Base-by-base conservation (phyloP, 2,329 filamentous ascomycete species). In the Colletotrichum sojae region DNA sequence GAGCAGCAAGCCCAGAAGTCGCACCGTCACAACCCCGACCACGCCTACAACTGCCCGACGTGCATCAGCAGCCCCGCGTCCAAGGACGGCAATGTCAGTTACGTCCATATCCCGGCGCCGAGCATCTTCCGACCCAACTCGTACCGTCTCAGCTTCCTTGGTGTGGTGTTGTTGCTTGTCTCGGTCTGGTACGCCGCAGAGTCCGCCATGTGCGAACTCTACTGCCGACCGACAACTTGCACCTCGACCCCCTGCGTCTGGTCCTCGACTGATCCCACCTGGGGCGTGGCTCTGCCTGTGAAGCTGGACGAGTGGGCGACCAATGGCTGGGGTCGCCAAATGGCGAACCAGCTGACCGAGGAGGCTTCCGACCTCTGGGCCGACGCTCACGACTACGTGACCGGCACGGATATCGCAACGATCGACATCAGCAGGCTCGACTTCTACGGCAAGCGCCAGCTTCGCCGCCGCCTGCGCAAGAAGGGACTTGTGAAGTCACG, bases 271-370 rank as follows among this genome's bases (percentile, higher is more conserved):
- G 89, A 90, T 75, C 89, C 89, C 0, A 84, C 84, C 27, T 91
- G 89, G 76, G 89, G 88, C n/a, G 82, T 81, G 46, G 86, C 88
- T 1, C 81, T 91, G 53, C 89, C 89, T 3, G 84, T 89, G 65
- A 91, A 90, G 79, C 74, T 91, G 13, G 89, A 91, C 74, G 84
- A 90, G 73, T 91, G 88, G 88, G 75, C 82, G 9, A 87, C 86
- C 0, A 84, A 86, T 16, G 88, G 88, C 1, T 78, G 77, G 40
- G 86, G 85, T 5, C 84, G 86, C 45, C 73, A 71, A 1, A 51
- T 83, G 4, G 76, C 78, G 15, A 76, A 75, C n/a, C 75, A 77
- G 51, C 71, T 81, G 2, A 73, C 75, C 5, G 83, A 88, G 57
- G 83, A 87, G 43, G 70, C 83, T 1, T 77, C 78, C 6, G 88